Percentiles rank a stretch among this genome's conserved stretches.
Evolutionary conservation across 1,139 yeast species (phyloP).

Genomic region (Magnusiomyces clavatus): DNA sequence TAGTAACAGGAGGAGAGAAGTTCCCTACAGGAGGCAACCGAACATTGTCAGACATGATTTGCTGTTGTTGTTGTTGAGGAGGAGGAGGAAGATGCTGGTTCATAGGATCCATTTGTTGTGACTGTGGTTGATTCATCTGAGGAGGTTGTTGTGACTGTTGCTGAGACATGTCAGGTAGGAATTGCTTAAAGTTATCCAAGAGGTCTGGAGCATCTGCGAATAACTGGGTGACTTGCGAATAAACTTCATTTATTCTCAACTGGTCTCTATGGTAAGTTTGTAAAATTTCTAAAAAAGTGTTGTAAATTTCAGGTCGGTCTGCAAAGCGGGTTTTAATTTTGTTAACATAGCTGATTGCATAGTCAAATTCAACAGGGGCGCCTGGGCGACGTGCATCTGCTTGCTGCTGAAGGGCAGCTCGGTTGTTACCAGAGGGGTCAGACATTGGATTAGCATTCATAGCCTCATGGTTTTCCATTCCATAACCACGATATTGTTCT

Average conservation of each 20-base stretch:
- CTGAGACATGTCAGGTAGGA: constrained; percentile 77
- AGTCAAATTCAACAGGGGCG: constrained; percentile 93
- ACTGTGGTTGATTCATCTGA: neutral
- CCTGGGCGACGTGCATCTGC: constrained; percentile 34
- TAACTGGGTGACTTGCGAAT: constrained; percentile 80
- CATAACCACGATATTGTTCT: constrained; percentile 10
- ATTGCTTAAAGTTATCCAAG: constrained; percentile 88
- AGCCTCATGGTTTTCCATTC: neutral
- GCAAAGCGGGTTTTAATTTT: constrained; percentile 92
- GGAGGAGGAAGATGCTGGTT: neutral
- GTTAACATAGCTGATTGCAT: constrained; percentile 92
- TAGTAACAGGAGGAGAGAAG: constrained; percentile 65
- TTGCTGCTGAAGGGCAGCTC: constrained; percentile 11
- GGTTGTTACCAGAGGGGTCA: neutral
- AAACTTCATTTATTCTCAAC: constrained; percentile 89
- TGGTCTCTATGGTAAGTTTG: constrained; percentile 96
- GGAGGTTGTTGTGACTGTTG: constrained; percentile 10
- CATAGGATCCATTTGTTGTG: neutral
- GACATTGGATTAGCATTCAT: constrained; percentile 1
- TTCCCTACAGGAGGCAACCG: constrained; percentile 95
- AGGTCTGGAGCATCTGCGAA: constrained; percentile 93
- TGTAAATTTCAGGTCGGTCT: constrained; percentile 91
- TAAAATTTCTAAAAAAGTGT: constrained; percentile 85
- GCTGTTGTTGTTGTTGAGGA: constrained; percentile 9
- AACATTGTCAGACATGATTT: constrained; percentile 17